Evolutionary conservation across 2,329 filamentous ascomycete genomes (phyloP), one percentile per base, ranked within the genome.

Genomic region (Ascochyta fabae): DNA sequence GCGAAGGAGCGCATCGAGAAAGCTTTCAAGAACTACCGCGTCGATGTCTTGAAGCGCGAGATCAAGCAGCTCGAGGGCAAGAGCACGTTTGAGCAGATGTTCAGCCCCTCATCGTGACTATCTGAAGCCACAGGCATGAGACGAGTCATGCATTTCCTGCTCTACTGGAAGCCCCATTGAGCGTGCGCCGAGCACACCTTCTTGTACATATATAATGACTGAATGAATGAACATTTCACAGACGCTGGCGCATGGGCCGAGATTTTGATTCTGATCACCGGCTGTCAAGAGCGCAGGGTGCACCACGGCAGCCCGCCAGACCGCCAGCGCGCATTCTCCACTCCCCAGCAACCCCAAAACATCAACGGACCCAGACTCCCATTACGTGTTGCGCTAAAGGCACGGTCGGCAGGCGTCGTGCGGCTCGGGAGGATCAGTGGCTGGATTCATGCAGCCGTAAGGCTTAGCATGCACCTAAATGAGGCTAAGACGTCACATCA

Each of bases 21-120:
- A 47, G 88, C 87, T 0, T 89, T 88, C 58, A 79, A 83, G 61
- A 80, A 78, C 52, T 89, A 88, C 70, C 81, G 81, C 54, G 84
- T 84, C 0, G 87, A 90, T 74, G 80, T 84, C n/a, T 68, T 90
- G 65, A 81, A 84, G 64, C 80, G 79, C 58, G 80, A 89, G 74
- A 82, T 86, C 9, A 77, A 84, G 61, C 66, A 74, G 24, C 61
- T 90, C 56, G 86, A 89, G 74, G 69, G 69, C 19, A 71, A 72
- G 64, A 66, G 58, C 52, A 63, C 58, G 33, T 62, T 71, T 42
- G 68, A 65, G 46, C 61, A 73, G 42, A 64, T 75, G 40, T 72
- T 74, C 49, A 51, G 52, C 24, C 53, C 53, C 0, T 38, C 41
- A 9, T 41, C 53, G 26, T 56, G 53, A 56, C 53, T 56, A 22